Conservation (phyloP, 257 asterid genomes). For the Petrea volubilis region DNA sequence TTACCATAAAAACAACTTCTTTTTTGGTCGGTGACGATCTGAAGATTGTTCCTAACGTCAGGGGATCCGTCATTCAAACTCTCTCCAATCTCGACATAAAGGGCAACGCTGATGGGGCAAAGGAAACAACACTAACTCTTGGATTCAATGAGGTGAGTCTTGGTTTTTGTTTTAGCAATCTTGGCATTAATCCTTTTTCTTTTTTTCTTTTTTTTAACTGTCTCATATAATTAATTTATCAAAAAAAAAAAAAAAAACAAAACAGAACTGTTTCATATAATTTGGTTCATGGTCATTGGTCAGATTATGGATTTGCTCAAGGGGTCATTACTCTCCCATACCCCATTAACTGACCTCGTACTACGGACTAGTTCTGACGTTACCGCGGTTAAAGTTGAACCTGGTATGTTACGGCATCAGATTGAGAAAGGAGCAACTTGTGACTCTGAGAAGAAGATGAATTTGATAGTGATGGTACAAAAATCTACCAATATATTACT, state of each 20-base stretch:
- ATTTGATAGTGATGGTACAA: slow-evolving; percentile 16
- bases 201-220: not conserved
- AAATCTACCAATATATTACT: slow-evolving; percentile 24
- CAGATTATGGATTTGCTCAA: slow-evolving; percentile 21
- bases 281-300: too few relatives aligned
- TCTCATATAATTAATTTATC: too few relatives aligned
- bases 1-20: not conserved
- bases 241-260: too few relatives aligned
- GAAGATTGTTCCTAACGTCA: not conserved
- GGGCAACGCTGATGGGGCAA: not conserved
- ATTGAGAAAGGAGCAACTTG: not conserved
- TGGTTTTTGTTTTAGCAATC: not conserved
- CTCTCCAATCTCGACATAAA: not conserved
- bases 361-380: not conserved
- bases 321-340: too few relatives aligned
- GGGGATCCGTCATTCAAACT: not conserved
- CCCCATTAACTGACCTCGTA: slow-evolving; percentile 16
- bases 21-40: slow-evolving; percentile 8
- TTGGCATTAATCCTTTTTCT: too few relatives aligned
- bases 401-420: too few relatives aligned
- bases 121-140: not conserved
- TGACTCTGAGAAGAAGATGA: slow-evolving; percentile 1
- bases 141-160: slow-evolving; percentile 21
- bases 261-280: too few relatives aligned
- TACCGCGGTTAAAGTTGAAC: not conserved